Base-by-base conservation (phyloP, 1,284 basidiomycete genomes). In the Leccinum fuscescens region DNA sequence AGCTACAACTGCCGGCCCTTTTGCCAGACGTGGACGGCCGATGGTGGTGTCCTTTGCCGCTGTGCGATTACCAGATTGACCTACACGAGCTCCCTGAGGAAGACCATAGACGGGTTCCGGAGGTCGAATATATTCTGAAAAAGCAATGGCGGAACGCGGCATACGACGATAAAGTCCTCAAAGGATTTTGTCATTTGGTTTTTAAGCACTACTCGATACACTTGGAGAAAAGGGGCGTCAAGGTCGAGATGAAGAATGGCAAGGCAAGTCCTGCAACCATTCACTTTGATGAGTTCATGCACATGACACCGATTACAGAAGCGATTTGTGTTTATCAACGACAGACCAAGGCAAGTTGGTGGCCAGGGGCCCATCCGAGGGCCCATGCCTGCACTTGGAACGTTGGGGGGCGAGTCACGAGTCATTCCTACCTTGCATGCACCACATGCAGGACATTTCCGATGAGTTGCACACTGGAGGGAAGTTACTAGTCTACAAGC, bases 181-280 rank as follows among this genome's bases (percentile, higher is more conserved):
- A 58, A 17, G 67, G 69, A 2, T 70, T 80, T 24, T 51, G 39
- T 12, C 11, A 24, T 4, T 72, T 77, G 65, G 75, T 77, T 8
- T 65, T 65, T 15, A 64, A 68, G 4, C 80, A 81, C 65, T 78
- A 78, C 62, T 17, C 61, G 50, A 57, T 57, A 3, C 74, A 79
- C 63, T 68, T 75, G 54, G 49, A 46, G 58, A 57, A 69, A 37
- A 54, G 46, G 6, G 71, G 72, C 0, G 20, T 76, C 3, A 63
- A 9, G 31, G 20, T 54, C 1, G 62, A 66, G 33, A 55, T 3
- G 29, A 64, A 29, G 33, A 60, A 65, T 2, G 68, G 59, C 55
- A 64, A 31, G 67, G 71, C 42, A 59, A 63, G 72, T 49, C 33
- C 6, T 29, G 8, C 33, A 31, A 33, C 50, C 15, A 9, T 46